Evolutionary conservation across 2,329 filamentous ascomycete species (phyloP), one percentile per base, ranked within the genome.

Genomic region (Diaporthe velutina): DNA sequence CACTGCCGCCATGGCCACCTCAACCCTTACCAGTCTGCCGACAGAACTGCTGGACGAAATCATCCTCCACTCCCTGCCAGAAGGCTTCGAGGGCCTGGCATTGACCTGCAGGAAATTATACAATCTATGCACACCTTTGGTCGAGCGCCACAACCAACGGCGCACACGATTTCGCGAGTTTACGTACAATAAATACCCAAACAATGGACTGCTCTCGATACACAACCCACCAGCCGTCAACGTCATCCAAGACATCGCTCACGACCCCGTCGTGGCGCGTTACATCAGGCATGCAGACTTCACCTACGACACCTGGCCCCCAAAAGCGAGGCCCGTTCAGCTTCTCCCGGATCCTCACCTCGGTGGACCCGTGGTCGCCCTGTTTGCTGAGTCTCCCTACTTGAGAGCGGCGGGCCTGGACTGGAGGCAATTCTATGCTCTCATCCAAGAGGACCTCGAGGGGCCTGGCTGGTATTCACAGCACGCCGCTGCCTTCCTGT

Each of bases 271-370:
- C 25, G n/a, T 57, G 25, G 52, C 52, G 25, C 52, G 52, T 9
- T 57, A 57, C 30, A 57, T 57, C 52, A 57, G 52, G 30, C 52
- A 57, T 57, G 52, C n/a, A 57, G n/a, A 57, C 30, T 28, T 57
- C 52, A 33, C 4, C 52, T 57, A 4, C 10, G 52, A 57, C 4
- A 57, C 52, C 22, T 57, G 30, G 25, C 52, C 52, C 7, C 1
- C 4, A 28, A 33, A 10, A 28, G 25, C 4, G 52, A 28, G 10
- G 25, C 52, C 52, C 0, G 25, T 28, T 15, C 25, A 28, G 13
- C 42, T 48, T 48, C 25, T 57, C 25, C 52, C 22, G 7, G n/a
- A 57, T 57, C 25, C 30, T 33, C 2, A 57, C 12, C 25, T 15
- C n/a, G 52, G 52, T 33, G 2, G n/a, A 33, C 28, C 52, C 30